Base-by-base conservation (phyloP, 1,284 basidiomycete genomes). In the Pyrrhoderma lamaoense region DNA sequence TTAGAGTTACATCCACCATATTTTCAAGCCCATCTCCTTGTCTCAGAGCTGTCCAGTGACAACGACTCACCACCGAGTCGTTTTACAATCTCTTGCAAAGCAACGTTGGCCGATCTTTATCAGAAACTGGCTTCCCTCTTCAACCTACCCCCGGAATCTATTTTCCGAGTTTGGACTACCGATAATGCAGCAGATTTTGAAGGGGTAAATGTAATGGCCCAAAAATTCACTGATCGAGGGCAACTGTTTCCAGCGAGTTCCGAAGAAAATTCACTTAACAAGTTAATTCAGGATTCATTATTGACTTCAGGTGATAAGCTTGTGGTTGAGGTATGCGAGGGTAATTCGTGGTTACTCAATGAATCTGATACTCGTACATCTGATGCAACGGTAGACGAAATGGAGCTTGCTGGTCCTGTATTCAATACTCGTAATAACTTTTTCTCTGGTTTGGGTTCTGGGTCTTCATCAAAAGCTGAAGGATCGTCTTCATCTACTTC, bases 1-100 rank as follows among this genome's bases (percentile, higher is more conserved):
- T 70, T 97, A 54, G 93, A 97, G 66, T 75, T 95, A 46, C 77
- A 79, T 50, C 92, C 93, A 14, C 83, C 85, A 1, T 70, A 72
- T 34, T 72, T 94, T 62, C 77, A 75, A 54, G 75, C 84, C 23
- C 76, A 85, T 61, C 65, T 70, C 27, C 69, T 82, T 27, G 62
- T 64, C 45, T 59, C 58, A 3, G 56, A 57, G 50, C 11, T 31
- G 2, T 54, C 59, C 34, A 60, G 62, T 42, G 57, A 58, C 19
- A 57, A 58, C 51, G 54, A 60, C 35, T 58, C 59, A 34, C 56
- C 65, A 3, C 65, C 65, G 54, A 49, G 48, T 40, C 38, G 8
- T 5, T 7, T 18, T 67, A 64, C 52, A 0, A 68, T 82, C 19
- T 85, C 80, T 3, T 66, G 64, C 45, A 74, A 72, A 18, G 78